phyloP scores from a whole-genome alignment of 768 basidiomycete genomes.

The Gelatoporia subvermispora region DNA sequence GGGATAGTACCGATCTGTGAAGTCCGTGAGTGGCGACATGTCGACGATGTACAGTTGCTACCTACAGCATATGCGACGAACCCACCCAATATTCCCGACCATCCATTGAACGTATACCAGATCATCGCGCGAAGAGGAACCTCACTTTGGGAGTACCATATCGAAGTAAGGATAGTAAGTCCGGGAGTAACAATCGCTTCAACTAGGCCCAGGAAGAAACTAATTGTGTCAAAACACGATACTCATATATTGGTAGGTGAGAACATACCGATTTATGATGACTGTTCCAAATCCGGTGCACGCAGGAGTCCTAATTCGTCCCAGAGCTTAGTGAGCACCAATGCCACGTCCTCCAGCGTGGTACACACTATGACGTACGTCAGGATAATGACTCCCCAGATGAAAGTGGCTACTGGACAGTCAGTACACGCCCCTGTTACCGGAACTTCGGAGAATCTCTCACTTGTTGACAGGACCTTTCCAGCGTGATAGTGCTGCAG shows the following conservation, averaged over 20 bases:
- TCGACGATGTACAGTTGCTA: not conserved
- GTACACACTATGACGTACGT: constrained; percentile 8
- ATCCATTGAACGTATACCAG: constrained; percentile 18
- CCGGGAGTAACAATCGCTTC: constrained; percentile 16
- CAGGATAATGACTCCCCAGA: constrained; percentile 31
- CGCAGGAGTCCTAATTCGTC: constrained; percentile 7
- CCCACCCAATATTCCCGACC: constrained; percentile 15
- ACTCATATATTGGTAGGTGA: no score
- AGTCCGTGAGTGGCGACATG: not conserved
- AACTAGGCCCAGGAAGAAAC: constrained; percentile 14
- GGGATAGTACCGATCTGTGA: constrained; percentile 11
- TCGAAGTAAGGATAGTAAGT: constrained; percentile 10
- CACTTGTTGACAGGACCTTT: constrained; percentile 12
- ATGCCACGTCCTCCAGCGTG: no score
- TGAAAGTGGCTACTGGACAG: constrained; percentile 17
- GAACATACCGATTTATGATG: constrained; percentile 9
- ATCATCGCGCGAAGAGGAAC: constrained; percentile 14
- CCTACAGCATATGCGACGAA: constrained; percentile 13
- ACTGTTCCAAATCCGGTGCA: constrained; percentile 10
- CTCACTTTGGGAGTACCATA: constrained; percentile 15
- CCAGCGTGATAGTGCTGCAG: constrained; percentile 22
- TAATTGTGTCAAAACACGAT: not conserved
- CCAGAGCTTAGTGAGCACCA: no score
- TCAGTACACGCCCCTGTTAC: constrained; percentile 4
- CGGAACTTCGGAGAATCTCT: not conserved